phyloP scores from a whole-genome alignment of 805 yeast genomes.

The Ogataea haglerorum region DNA sequence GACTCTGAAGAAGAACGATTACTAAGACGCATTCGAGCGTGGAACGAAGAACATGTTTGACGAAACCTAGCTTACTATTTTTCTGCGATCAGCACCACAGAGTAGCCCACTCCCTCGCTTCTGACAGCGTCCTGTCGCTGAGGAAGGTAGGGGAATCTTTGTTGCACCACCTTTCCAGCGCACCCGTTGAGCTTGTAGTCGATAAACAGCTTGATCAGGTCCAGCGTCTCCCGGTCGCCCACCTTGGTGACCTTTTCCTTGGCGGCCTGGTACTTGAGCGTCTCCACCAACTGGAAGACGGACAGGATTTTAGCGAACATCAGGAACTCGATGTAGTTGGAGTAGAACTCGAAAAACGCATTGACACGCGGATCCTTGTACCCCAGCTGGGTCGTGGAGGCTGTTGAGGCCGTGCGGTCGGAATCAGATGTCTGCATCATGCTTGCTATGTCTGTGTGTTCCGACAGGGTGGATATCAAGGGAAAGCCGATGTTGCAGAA shows the following conservation, averaged over 20 bases:
- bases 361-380: conserved; percentile 29
- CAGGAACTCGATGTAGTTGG: conserved; percentile 30
- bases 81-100: conserved; percentile 26
- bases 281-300: conserved; percentile 17
- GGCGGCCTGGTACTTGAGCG: conserved; percentile 9
- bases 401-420: conserved; percentile 8
- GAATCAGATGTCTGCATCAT: conserved; percentile 10
- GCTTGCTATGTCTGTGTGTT: conserved; percentile 6
- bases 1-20: not conserved
- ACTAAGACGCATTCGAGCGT: not conserved
- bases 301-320: conserved; percentile 19
- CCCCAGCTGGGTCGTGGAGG: conserved; percentile 10
- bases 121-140: conserved; percentile 8
- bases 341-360: conserved; percentile 30
- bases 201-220: conserved; percentile 28
- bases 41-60: not conserved
- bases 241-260: not conserved
- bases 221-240: conserved; percentile 15
- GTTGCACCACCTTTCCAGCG: conserved; percentile 21
- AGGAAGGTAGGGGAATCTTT: conserved; percentile 9
- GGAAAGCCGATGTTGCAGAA: conserved; percentile 29
- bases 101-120: conserved; percentile 26
- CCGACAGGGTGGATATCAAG: conserved; percentile 19
- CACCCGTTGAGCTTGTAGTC: conserved; percentile 32
- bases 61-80: conserved; percentile 11